Conservation (phyloP, 441 rosid genomes). For the Adansonia grandidieri region DNA sequence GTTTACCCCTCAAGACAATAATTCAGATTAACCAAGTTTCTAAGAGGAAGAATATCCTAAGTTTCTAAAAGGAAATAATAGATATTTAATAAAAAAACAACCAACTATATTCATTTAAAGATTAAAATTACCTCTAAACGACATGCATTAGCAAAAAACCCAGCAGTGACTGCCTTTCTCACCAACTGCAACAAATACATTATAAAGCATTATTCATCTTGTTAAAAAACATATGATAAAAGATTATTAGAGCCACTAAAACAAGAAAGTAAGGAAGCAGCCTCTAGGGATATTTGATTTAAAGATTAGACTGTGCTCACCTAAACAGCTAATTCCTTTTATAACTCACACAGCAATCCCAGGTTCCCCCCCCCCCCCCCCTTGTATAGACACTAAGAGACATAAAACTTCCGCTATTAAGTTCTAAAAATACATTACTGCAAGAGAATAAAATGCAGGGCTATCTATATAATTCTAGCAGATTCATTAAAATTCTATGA, state of each 20-base stretch:
- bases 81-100: background rate
- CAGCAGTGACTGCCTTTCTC: slow-evolving; percentile 83
- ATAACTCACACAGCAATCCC: background rate
- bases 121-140: slow-evolving; percentile 58
- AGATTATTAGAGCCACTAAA: slow-evolving; percentile 1
- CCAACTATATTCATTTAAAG: background rate
- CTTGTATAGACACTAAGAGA: background rate
- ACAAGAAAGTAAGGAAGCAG: background rate
- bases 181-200: slow-evolving; percentile 53
- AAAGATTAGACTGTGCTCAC: background rate
- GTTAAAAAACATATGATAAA: background rate
- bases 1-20: background rate
- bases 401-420: background rate
- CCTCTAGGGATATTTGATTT: background rate
- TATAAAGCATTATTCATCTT: background rate
- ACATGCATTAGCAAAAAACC: slow-evolving; percentile 92
- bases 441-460: background rate
- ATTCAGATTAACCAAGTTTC: background rate
- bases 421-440: background rate
- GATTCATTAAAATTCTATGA: background rate
- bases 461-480: background rate
- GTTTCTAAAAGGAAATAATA: background rate
- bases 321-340: background rate
- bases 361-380: too few relatives aligned
- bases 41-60: slow-evolving; percentile 3